phyloP scores from a whole-genome alignment of 352 stramenopile species.

The Pythium coloratum region DNA sequence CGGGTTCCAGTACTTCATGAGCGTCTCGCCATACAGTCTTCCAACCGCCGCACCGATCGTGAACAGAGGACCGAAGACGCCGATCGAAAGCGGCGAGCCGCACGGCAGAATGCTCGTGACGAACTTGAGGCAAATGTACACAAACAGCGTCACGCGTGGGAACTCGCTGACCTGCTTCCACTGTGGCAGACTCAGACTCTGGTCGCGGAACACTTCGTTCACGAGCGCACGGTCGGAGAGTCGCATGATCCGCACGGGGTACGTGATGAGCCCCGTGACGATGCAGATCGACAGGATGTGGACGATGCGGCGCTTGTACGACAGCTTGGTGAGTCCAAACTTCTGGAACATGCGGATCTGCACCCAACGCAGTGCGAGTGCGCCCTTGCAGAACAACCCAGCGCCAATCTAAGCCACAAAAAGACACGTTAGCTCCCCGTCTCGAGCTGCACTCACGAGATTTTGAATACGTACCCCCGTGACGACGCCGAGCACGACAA shows the following conservation, averaged over 20 bases:
- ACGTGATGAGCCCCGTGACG: slow-evolving; percentile 59
- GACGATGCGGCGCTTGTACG: slow-evolving; percentile 53
- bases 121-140: slow-evolving; percentile 79
- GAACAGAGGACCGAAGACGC: slow-evolving; percentile 82
- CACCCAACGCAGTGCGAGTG: slow-evolving; percentile 40
- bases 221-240: slow-evolving; percentile 69
- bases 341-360: slow-evolving; percentile 56
- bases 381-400: slow-evolving; percentile 64
- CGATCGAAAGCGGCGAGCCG: slow-evolving; percentile 72
- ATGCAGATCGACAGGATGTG: slow-evolving; percentile 67
- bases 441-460: background rate
- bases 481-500: slow-evolving; percentile 61
- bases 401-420: slow-evolving; percentile 45
- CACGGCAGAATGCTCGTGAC: slow-evolving; percentile 66
- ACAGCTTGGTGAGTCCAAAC: slow-evolving; percentile 51
- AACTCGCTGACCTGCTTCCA: slow-evolving; percentile 66
- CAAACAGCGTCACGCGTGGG: slow-evolving; percentile 55
- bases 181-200: slow-evolving; percentile 52
- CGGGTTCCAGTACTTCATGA: slow-evolving; percentile 79
- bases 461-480: slow-evolving; percentile 48
- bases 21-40: slow-evolving; percentile 70
- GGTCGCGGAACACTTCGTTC: slow-evolving; percentile 78
- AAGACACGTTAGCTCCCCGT: background rate
- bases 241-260: slow-evolving; percentile 68
- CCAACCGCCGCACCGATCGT: slow-evolving; percentile 79